Base-by-base conservation (phyloP, 257 asterid species). In the Cordia subcordata region DNA sequence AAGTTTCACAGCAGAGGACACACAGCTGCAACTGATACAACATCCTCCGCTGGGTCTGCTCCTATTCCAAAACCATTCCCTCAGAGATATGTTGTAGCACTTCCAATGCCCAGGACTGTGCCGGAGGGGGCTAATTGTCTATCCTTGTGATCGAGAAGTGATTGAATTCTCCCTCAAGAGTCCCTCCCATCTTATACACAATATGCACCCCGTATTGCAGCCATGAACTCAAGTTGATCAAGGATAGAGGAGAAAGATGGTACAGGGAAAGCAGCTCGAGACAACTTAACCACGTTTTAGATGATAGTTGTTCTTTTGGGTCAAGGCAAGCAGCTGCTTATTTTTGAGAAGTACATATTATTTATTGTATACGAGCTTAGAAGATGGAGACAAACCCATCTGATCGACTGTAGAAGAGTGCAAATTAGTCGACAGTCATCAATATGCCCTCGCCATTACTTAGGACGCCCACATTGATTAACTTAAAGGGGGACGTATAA, bases 61-160 rank as follows among this genome's bases (percentile, higher is more conserved):
- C 60, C 71, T 55, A 40, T 63, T 39, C 72, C 19, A 39, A 83
- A 69, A 67, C 9, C 65, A 55, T 40, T 19, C 50, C 74, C 78
- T 22, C 91, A 74, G 67, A 77, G 82, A 82, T 82, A 81, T 50
- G 88, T 82, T 39, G 59, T 64, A 33, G 82, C 80, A 63, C 69
- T 66, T 72, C 94, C 92, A 49, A 76, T 81, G 85, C 94, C 97
- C 57, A 72, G 52, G 49, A 66, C 58, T 33, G 51, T 90, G 53
- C 92, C 94, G 3, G 87, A 79, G 49, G 91, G 65, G 57, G 51
- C 13, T 53, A 74, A 75, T 38, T 86, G 95, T 68, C 53, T 84
- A 71, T 66, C 92, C 58, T 68, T 88, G 60, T 88, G 79, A 88
- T 73, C 68, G 38, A 61, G n/a, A 44, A 64, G 46, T 33, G 39